Evolutionary conservation across 1,139 yeast species (phyloP), one percentile per base, ranked within the genome.

Genomic region (Suhomyces kunorum): DNA sequence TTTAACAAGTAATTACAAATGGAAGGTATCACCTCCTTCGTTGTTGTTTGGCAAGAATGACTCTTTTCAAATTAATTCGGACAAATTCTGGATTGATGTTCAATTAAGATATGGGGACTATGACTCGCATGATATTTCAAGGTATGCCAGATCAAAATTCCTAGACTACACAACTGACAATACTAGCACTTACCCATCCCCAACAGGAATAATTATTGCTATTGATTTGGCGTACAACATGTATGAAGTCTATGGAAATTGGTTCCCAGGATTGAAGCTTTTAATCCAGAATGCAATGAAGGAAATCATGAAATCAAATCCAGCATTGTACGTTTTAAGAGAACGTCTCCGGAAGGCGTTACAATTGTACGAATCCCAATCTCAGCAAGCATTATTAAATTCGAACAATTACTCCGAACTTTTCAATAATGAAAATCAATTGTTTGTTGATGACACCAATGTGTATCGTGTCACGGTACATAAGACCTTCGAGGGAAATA

Each of bases 51-150:
- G 80, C 45, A 68, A 76, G 14, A 72, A 77, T 54, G 88, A 83
- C 51, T 49, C 64, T 1, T 68, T 65, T 61, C 71, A 71, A 44
- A 62, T 76, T 1, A 69, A 81, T 8, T 72, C 88, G 11, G 83
- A 80, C 51, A 89, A 87, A 59, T 86, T 83, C 63, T 94, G 98
- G 98, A 70, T 94, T 40, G 99, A 94, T 69, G 87, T 94, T 11
- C 99, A 94, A 63, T 69, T 94, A 39, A 72, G 98, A 42, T 94
- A 90, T 58, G 98, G 99, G 52, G 99, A 94, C 60, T 94, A 87
- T 60, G 99, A 94, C 59, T 87, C 97, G 6, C 98, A 94, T 59
- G 98, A 94, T 61, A 89, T 92, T 40, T 86, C 96, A 0, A 78
- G 98, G 51, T 94, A 94, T 59, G 87, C 96, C 1, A 74, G 98